These are phyloP conservation scores for Saturnispora silvae DNA, from an alignment of 805 yeast genomes.

Conservation along the genomic window DNA sequence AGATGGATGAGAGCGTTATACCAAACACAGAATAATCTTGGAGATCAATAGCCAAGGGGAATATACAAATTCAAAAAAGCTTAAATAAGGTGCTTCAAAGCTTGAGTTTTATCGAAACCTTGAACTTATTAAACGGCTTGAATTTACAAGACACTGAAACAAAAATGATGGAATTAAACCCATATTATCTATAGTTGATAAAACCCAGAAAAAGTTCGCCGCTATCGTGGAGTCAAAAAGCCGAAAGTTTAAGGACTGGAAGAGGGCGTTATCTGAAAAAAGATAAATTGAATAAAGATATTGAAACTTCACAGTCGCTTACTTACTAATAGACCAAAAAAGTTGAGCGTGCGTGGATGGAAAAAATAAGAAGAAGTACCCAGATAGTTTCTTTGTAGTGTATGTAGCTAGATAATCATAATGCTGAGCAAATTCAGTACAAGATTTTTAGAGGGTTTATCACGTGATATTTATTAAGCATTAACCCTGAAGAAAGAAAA, in stretches of 20 bases:
- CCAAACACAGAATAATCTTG: too few species aligned
- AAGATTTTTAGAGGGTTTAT: constrained; percentile 2
- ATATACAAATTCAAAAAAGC: constrained; percentile 17
- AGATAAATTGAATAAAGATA: constrained; percentile 41
- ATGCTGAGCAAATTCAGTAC: background rate
- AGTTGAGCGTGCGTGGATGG: constrained; percentile 3
- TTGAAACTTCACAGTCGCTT: constrained; percentile 34
- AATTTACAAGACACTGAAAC: constrained; percentile 30
- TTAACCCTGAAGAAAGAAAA: constrained; percentile 4
- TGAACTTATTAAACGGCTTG: constrained; percentile 29
- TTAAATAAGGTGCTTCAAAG: constrained; percentile 22
- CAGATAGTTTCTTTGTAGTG: background rate
- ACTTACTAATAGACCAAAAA: constrained; percentile 19
- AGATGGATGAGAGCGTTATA: too few species aligned
- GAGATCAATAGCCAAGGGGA: constrained; percentile 14
- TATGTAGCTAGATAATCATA: background rate
- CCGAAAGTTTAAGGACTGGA: constrained; percentile 52
- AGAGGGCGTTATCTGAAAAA: constrained; percentile 42
- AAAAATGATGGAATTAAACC: constrained; percentile 32
- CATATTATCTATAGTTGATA: constrained; percentile 36
- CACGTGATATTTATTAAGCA: background rate
- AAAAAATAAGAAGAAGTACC: background rate
- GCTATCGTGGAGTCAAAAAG: constrained; percentile 40
- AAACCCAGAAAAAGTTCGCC: constrained; percentile 32
- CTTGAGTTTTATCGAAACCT: constrained; percentile 25